A percentile compares a stretch with the other conserved stretches of the same genome.
phyloP scores from a whole-genome alignment of 306 rosid species.

The Echinosophora koreensis region DNA sequence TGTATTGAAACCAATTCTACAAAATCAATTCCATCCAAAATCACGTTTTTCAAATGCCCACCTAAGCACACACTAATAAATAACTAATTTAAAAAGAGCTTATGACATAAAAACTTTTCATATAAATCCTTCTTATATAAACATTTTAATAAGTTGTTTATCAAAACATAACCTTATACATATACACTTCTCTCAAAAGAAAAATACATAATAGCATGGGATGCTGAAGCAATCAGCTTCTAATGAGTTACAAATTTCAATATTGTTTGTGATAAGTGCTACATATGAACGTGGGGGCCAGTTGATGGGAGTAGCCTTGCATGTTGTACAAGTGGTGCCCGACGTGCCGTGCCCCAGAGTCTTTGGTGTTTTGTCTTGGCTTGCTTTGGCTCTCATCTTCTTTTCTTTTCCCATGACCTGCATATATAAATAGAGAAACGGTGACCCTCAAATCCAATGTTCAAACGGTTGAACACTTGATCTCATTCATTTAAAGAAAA shows the following conservation, averaged over 20 bases:
- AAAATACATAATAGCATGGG: too few species aligned
- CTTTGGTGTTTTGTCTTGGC: neutral
- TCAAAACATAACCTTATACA: too few species aligned
- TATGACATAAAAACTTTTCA: too few species aligned
- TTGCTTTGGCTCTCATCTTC: neutral
- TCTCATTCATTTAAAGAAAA: neutral
- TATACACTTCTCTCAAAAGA: too few species aligned
- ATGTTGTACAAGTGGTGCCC: slow-evolving; percentile 49
- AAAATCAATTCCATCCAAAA: too few species aligned
- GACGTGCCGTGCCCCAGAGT: slow-evolving; percentile 25
- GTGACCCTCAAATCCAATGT: neutral
- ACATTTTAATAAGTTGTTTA: too few species aligned
- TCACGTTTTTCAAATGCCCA: too few species aligned
- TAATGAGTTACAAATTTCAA: neutral
- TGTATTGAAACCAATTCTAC: too few species aligned
- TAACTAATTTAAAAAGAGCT: too few species aligned
- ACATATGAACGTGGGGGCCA: slow-evolving; percentile 37
- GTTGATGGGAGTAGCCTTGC: slow-evolving; percentile 39
- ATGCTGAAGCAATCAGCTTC: too few species aligned
- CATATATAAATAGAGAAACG: slow-evolving; percentile 29
- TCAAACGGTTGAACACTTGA: neutral
- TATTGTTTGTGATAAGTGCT: neutral
- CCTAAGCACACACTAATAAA: too few species aligned
- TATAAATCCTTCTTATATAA: too few species aligned
- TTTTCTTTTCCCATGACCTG: neutral